Evolutionary conservation across 1,284 basidiomycete species (phyloP).

Genomic region (Athelia psychrophila): DNA sequence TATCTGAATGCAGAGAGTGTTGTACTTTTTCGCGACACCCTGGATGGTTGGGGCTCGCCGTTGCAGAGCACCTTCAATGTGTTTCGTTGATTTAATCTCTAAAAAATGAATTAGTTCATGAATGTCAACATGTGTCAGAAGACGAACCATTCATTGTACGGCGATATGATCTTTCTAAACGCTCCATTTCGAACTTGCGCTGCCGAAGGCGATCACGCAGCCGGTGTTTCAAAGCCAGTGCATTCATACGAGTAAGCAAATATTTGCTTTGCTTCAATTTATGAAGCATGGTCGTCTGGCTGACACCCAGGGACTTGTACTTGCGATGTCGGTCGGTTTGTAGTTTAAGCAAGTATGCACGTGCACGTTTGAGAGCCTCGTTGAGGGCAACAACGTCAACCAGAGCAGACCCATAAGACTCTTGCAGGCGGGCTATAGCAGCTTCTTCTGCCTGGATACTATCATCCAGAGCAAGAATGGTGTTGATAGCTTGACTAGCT

Average conservation of each 20-base stretch:
- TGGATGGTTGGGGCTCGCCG: conserved; percentile 3
- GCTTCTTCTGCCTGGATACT: too few relatives aligned
- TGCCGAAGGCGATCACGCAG: conserved; percentile 17
- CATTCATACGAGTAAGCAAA: conserved; percentile 17
- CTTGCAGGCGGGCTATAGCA: conserved; percentile 8
- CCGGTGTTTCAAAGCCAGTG: conserved; percentile 16
- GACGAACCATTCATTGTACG: conserved; percentile 3
- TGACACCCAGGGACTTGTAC: conserved; percentile 8
- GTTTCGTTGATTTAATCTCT: conserved; percentile 4
- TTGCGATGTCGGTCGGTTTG: neutral
- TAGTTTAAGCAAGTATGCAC: neutral
- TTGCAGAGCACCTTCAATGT: conserved; percentile 5
- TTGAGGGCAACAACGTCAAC: too few relatives aligned
- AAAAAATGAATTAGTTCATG: neutral
- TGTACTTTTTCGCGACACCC: conserved; percentile 5
- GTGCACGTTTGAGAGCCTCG: too few relatives aligned
- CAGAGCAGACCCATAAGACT: too few relatives aligned
- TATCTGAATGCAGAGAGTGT: conserved; percentile 5
- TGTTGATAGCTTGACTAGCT: neutral
- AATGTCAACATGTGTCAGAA: neutral
- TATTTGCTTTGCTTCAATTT: conserved; percentile 7
- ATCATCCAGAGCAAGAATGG: neutral
- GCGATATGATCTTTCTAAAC: conserved; percentile 14
- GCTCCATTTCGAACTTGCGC: conserved; percentile 22
- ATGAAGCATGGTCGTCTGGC: neutral